phyloP scores from a whole-genome alignment of 306 rosid species.

The barrel medic (Medicago truncatula) region MtrunA17r5.0-ANR NC_053044.1:58045501-58046000 shows the following conservation, averaged over 20 bases:
- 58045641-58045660: constrained; percentile 6
- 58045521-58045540: not conserved
- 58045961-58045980: constrained; percentile 82
- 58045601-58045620: constrained; percentile 7
- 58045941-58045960: constrained; percentile 77
- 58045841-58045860: not conserved
- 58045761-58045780: constrained; percentile 48
- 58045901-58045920: constrained; percentile 31
- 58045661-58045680: not conserved
- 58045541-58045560: constrained; percentile 1
- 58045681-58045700: constrained; percentile 45
- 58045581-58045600: not conserved
- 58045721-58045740: constrained; percentile 35
- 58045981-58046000: constrained; percentile 80
- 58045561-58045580: constrained; percentile 1
- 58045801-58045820: constrained; percentile 23
- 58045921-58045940: constrained; percentile 74
- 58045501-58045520: not conserved
- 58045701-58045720: constrained; percentile 36
- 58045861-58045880: constrained; percentile 27
- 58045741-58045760: constrained; percentile 41
- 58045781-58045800: constrained; percentile 40
- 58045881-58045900: constrained; percentile 8
- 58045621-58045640: constrained; percentile 5
- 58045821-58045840: constrained; percentile 24